Evolutionary conservation across 1,284 basidiomycete genomes (phyloP), one percentile per base, ranked within the genome.

Genomic region (Neolentinus lepideus): DNA sequence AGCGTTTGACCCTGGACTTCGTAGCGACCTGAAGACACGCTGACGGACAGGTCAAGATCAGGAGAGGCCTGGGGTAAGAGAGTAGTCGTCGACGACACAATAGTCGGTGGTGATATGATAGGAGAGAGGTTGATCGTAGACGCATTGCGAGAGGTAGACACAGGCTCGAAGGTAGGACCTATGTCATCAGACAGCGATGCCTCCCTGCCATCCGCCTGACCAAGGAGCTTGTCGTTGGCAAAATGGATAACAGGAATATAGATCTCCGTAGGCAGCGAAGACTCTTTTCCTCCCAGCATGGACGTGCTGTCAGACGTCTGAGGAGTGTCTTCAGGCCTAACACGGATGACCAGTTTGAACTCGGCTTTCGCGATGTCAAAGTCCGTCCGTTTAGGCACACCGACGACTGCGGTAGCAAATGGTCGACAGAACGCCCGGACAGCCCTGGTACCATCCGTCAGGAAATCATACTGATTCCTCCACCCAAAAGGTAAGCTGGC

Each of bases 211-310:
- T 8, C 50, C 22, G 61, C 62, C 47, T 56, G 63, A 21, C 62
- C 26, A 22, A 77, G 64, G 47, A 73, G 65, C 25, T 64, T 65
- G 14, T 76, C 73, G 11, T 75, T 75, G 2, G 91, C 93, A 64
- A 85, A 98, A 69, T 97, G 94, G n/a, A 95, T 83, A 54, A 92
- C 77, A 1, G 94, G 94, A 0, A 97, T 68, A 67, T 82, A 98
- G 16, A 97, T 86, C 75, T 95, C 92, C 10, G 92, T 96, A 11
- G 83, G 77, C 1, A 83, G 69, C 24, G 70, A 71, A 8, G 71
- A 70, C 12, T 71, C 70, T 46, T 69, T 68, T 54, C 56, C 59
- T 16, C 57, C 60, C 22, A 26, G 16, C 9, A n/a, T n/a, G 10
- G 48, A 51, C 4, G 9, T 27, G 14, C 21, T 21, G 29, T 60